Conservation (phyloP, 2,329 filamentous ascomycete genomes). For the Curvularia spicifera region DNA sequence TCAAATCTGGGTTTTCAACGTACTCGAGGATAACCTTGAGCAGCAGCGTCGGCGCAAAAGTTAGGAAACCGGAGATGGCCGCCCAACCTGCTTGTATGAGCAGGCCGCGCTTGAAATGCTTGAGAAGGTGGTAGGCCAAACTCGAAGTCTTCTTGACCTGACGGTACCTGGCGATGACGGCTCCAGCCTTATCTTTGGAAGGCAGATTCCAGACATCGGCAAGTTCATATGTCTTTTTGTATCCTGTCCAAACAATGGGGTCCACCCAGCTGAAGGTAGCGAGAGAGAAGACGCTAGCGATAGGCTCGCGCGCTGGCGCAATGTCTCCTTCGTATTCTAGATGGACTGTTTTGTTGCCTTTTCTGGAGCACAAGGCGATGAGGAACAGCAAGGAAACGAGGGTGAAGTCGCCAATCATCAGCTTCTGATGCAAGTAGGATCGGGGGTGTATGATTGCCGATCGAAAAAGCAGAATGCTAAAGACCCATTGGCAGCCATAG, state of each 20-base stretch:
- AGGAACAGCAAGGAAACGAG: constrained; percentile 75
- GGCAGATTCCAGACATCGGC: constrained; percentile 90
- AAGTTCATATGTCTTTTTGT: constrained; percentile 82
- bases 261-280: constrained; percentile 92
- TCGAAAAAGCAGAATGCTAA: constrained; percentile 78
- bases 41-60: constrained; percentile 89
- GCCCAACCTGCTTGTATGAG: constrained; percentile 82
- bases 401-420: constrained; percentile 76
- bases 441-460: constrained; percentile 81
- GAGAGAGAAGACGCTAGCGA: constrained; percentile 86
- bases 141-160: constrained; percentile 81
- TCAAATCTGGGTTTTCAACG: constrained; percentile 79
- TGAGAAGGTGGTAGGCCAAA: constrained; percentile 79
- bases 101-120: constrained; percentile 80
- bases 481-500: constrained; percentile 83
- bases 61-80: constrained; percentile 78
- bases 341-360: constrained; percentile 87
- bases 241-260: constrained; percentile 85
- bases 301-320: constrained; percentile 83
- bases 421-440: constrained; percentile 65
- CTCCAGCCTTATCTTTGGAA: constrained; percentile 84
- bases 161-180: constrained; percentile 81
- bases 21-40: constrained; percentile 92
- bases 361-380: constrained; percentile 81
- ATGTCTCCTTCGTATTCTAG: constrained; percentile 89